Base-by-base conservation (phyloP, 108 stramenopile species). In the Cylindrotheca fusiformis region DNA sequence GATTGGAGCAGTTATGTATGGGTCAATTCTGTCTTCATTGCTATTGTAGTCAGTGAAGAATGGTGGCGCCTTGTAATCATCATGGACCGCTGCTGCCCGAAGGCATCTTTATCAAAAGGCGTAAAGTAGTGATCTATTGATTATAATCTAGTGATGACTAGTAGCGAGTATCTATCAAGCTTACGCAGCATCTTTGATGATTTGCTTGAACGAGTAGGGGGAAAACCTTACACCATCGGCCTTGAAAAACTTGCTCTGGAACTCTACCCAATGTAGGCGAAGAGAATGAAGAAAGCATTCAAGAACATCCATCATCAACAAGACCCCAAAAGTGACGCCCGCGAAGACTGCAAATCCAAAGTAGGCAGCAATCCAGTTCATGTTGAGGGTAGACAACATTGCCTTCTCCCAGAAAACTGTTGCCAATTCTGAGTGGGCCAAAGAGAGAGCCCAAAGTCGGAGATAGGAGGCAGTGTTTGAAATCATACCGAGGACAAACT, bases 261-360 rank as follows among this genome's bases (percentile, higher is more conserved):
- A 99, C 90, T 99, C 98, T 23, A 99, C 98, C 98, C 98, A 99
- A 65, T 98, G 97, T 60, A 99, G 86, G 67, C 98, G 97, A 50
- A 99, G 87, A 0, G 97, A 95, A 72, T 99, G 98, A 31, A 99
- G 90, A 83, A 97, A 98, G 77, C 98, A 99, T 83, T 99, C 98
- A 19, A 99, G 78, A 44, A 97, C 96, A 78, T 98, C 97, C 98
- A 99, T 99, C 78, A 88, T 89, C 41, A 97, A 71, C 58, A 99
- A 83, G 14, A 99, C 97, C 57, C 92, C 97, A 50, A 96, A 94
- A 6, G 98, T 98, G 19, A 96, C 96, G 51, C 85, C 95, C 18
- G 97, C 96, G 71, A 97, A 99, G 32, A 97, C 71, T 25, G 89
- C 97, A 60, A 88, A 99, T 21, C 96, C 98, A 64, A 97, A 69